Evolutionary conservation across 306 rosid genomes (phyloP).

Genomic region (Styphnolobium japonicum): DNA sequence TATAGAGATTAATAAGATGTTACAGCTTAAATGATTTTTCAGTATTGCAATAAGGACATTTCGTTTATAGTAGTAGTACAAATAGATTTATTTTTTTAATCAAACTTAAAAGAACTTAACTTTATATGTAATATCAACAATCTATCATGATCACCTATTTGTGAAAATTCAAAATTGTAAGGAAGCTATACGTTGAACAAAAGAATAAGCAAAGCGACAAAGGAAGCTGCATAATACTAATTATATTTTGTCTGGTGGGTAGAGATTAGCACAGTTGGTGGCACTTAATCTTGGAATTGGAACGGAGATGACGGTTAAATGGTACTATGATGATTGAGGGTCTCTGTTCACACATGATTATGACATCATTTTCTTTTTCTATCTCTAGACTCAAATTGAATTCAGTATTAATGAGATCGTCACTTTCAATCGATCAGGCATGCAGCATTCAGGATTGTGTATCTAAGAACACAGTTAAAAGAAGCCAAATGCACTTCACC

Average conservation of each 20-base stretch:
- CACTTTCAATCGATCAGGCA: neutral
- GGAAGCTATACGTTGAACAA: neutral
- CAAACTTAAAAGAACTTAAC: too few relatives aligned
- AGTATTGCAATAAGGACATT: too few relatives aligned
- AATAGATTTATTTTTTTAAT: too few relatives aligned
- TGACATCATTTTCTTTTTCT: slow-evolving; percentile 41
- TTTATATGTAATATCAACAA: too few relatives aligned
- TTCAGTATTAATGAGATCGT: neutral
- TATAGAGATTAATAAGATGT: neutral
- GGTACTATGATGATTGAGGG: slow-evolving; percentile 23
- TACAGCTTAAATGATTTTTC: neutral
- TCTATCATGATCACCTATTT: too few relatives aligned
- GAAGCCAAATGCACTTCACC: neutral
- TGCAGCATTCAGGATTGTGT: neutral
- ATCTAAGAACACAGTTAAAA: neutral
- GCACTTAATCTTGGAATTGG: slow-evolving; percentile 18
- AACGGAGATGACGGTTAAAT: slow-evolving; percentile 20
- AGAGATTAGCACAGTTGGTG: slow-evolving; percentile 9
- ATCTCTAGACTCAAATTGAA: neutral
- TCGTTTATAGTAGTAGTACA: too few relatives aligned
- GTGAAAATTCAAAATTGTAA: neutral
- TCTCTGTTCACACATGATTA: slow-evolving; percentile 37
- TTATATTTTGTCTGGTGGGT: neutral
- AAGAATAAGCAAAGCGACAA: neutral
- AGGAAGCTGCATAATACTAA: neutral